Evolutionary conservation across 306 rosid genomes (phyloP).

Genomic region (Cicer bijugum): DNA sequence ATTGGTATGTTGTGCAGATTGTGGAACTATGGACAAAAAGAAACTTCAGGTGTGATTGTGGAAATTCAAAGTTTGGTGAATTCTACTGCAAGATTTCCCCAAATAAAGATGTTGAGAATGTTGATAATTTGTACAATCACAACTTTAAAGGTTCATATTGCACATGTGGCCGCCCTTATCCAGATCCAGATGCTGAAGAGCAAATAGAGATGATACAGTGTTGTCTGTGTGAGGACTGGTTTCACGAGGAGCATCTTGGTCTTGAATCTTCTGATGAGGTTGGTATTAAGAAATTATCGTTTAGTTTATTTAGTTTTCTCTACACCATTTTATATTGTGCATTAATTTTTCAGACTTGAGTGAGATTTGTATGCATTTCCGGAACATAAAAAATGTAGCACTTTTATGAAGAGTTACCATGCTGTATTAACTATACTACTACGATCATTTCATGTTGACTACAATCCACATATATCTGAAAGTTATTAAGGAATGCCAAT

Average conservation of each 20-base stretch:
- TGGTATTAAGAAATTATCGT: slow-evolving; percentile 38
- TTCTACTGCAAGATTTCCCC: slow-evolving; percentile 79
- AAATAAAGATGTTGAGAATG: slow-evolving; percentile 78
- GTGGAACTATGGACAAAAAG: slow-evolving; percentile 98
- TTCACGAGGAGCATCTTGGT: slow-evolving; percentile 96
- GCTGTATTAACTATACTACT: slow-evolving; percentile 6
- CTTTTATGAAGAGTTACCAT: slow-evolving; percentile 10
- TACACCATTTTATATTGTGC: slow-evolving; percentile 13
- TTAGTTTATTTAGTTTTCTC: slow-evolving; percentile 11
- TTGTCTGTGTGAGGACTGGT: slow-evolving; percentile 97
- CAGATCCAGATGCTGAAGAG: slow-evolving; percentile 92
- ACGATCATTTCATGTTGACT: slow-evolving; percentile 10
- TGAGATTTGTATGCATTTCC: slow-evolving; percentile 23
- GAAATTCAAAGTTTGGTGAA: slow-evolving; percentile 95
- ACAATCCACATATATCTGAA: slow-evolving; percentile 7
- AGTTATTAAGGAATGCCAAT: slow-evolving; percentile 1
- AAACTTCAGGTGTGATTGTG: slow-evolving; percentile 95
- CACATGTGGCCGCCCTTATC: slow-evolving; percentile 91
- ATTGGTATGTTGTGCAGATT: slow-evolving; percentile 59
- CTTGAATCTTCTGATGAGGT: slow-evolving; percentile 86
- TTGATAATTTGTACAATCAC: slow-evolving; percentile 77
- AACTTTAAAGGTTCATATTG: slow-evolving; percentile 93
- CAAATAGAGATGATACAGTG: slow-evolving; percentile 98
- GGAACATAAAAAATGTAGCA: not conserved
- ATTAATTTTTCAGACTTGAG: not conserved